Evolutionary conservation across 164 flowering plant species (phyloP).

Genomic region (Magnolia kwangsiensis): DNA sequence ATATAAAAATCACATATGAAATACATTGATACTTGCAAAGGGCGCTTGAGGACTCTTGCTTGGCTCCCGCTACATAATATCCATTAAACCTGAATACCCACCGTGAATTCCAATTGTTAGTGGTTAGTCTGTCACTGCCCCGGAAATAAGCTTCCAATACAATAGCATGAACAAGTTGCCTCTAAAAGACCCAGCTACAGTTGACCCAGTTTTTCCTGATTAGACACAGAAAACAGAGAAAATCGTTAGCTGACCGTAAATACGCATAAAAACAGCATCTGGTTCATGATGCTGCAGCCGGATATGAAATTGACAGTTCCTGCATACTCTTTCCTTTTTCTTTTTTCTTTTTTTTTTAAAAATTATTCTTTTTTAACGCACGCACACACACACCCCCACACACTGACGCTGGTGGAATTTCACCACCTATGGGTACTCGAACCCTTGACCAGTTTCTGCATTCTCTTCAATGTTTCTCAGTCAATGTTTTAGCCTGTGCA

Average conservation of each 20-base stretch:
- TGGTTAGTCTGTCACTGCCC: neutral
- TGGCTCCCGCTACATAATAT: neutral
- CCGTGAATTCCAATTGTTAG: neutral
- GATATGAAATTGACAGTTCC: neutral
- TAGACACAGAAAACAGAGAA: neutral
- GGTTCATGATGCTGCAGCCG: neutral
- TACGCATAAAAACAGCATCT: neutral
- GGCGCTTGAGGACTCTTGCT: neutral
- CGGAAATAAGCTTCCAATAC: neutral
- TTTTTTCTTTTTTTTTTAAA: too few species aligned
- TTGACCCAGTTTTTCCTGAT: slow-evolving; percentile 8
- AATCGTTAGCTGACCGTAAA: neutral
- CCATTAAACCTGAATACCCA: neutral
- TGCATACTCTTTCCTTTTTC: too few species aligned
- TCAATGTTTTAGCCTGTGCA: too few species aligned
- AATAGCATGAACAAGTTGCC: neutral
- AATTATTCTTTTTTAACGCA: too few species aligned
- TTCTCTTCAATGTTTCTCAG: neutral
- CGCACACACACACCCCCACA: too few species aligned
- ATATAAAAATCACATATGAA: too few species aligned
- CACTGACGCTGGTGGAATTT: too few species aligned
- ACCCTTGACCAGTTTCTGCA: neutral
- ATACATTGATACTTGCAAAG: too few species aligned
- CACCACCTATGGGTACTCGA: too few species aligned
- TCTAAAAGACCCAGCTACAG: neutral